These are phyloP conservation scores for Monoraphidium neglectum DNA, from an alignment of 139 green algal genomes.

Conservation along the genomic window DNA sequence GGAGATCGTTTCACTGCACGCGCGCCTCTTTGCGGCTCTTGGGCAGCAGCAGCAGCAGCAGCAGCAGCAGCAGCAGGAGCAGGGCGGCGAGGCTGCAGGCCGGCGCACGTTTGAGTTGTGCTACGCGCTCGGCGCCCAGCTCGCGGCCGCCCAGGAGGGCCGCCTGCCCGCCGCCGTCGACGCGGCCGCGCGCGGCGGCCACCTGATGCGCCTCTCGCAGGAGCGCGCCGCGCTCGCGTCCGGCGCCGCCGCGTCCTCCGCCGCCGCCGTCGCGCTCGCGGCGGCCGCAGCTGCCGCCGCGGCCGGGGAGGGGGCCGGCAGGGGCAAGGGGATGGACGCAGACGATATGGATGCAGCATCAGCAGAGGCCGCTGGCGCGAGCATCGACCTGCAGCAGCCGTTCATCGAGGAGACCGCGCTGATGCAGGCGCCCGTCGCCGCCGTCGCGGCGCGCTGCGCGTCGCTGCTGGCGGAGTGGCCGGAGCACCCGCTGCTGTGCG, in stretches of 20 bases:
- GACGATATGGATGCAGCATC: too few species aligned
- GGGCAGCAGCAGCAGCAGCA: slow-evolving; percentile 5
- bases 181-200: slow-evolving; percentile 33
- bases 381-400: slow-evolving; percentile 69
- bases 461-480: slow-evolving; percentile 91
- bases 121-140: slow-evolving; percentile 55
- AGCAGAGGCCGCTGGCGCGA: slow-evolving; percentile 18
- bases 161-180: slow-evolving; percentile 51
- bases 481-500: slow-evolving; percentile 87
- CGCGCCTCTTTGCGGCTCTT: slow-evolving; percentile 35
- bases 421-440: slow-evolving; percentile 65
- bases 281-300: slow-evolving; percentile 11
- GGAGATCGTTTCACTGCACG: slow-evolving; percentile 67
- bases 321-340: not conserved
- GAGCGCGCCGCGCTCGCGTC: slow-evolving; percentile 10
- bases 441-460: slow-evolving; percentile 55
- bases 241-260: slow-evolving; percentile 2
- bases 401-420: slow-evolving; percentile 78
- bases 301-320: not conserved
- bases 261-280: slow-evolving; percentile 10
- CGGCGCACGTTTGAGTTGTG: slow-evolving; percentile 43
- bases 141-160: slow-evolving; percentile 30
- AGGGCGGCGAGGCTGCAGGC: slow-evolving; percentile 11
- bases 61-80: slow-evolving; percentile 14
- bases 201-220: slow-evolving; percentile 46